Evolutionary conservation across 371 early-diverging fungal species (phyloP).

Genomic region (Mortierella sp.): DNA sequence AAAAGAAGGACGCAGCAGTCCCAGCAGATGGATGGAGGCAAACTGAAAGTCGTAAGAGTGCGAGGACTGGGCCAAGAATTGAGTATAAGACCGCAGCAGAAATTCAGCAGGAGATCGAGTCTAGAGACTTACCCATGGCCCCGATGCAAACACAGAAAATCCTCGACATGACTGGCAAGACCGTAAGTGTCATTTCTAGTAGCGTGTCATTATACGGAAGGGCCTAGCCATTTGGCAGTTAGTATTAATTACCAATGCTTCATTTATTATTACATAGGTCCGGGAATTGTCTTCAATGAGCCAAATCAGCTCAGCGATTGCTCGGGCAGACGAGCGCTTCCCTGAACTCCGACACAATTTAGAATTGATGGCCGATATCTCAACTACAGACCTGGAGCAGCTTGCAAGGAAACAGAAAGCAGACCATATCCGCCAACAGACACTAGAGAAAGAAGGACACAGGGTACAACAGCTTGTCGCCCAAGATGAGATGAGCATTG

Average conservation of each 20-base stretch:
- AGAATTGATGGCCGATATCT: slow-evolving; percentile 74
- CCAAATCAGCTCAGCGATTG: slow-evolving; percentile 58
- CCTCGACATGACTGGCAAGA: slow-evolving; percentile 84
- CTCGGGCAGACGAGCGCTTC: slow-evolving; percentile 58
- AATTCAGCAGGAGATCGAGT: slow-evolving; percentile 68
- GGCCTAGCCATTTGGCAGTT: neutral
- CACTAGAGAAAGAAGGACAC: slow-evolving; percentile 40
- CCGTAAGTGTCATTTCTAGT: slow-evolving; percentile 27
- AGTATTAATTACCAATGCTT: neutral
- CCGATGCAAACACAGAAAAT: slow-evolving; percentile 68
- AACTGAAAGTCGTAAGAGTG: slow-evolving; percentile 31
- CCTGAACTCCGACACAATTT: slow-evolving; percentile 87
- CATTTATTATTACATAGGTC: slow-evolving; percentile 35
- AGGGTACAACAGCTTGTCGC: slow-evolving; percentile 54
- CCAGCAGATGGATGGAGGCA: slow-evolving; percentile 41
- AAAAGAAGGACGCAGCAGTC: slow-evolving; percentile 16
- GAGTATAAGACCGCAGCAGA: slow-evolving; percentile 83
- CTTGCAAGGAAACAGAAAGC: slow-evolving; percentile 66
- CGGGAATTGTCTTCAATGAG: slow-evolving; percentile 70
- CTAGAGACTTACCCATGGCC: slow-evolving; percentile 39
- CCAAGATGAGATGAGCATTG: slow-evolving; percentile 55
- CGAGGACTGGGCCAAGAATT: slow-evolving; percentile 59
- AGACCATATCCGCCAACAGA: slow-evolving; percentile 54
- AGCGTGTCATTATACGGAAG: neutral
- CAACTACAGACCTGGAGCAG: slow-evolving; percentile 76